A percentile compares a stretch with the other conserved stretches of the same genome.
Conservation (phyloP, 2,329 filamentous ascomycete species). For the Periglandula ipomoeae region DNA sequence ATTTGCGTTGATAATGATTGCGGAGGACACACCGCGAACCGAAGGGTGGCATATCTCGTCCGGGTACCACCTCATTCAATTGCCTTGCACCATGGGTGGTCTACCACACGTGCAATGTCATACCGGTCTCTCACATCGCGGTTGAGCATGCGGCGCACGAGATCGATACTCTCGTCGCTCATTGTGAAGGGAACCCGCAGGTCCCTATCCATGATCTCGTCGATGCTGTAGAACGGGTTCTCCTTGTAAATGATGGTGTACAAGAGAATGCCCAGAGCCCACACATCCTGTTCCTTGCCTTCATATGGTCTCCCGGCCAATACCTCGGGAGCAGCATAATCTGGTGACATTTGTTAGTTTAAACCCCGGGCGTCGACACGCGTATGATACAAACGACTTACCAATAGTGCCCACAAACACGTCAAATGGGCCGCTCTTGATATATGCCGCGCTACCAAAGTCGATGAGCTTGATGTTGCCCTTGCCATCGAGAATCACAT, state of each 20-base stretch:
- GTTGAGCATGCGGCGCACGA: constrained; percentile 87
- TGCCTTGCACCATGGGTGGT: constrained; percentile 67
- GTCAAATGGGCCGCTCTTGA: constrained; percentile 96
- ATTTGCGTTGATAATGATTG: too few relatives aligned
- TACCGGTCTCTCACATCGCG: constrained; percentile 75
- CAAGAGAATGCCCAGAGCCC: constrained; percentile 91
- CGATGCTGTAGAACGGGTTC: constrained; percentile 97
- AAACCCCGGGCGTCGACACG: neutral
- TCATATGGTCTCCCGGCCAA: constrained; percentile 84
- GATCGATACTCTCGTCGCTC: constrained; percentile 85
- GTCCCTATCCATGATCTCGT: constrained; percentile 98
- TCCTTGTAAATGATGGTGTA: constrained; percentile 99
- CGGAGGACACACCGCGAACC: too few relatives aligned
- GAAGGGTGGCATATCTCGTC: too few relatives aligned
- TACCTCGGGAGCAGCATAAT: constrained; percentile 98
- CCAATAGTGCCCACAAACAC: constrained; percentile 98
- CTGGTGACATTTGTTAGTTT: constrained; percentile 34
- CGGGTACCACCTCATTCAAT: neutral
- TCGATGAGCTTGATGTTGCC: constrained; percentile 95
- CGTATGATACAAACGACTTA: constrained; percentile 38
- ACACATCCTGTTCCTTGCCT: constrained; percentile 96
- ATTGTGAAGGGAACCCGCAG: constrained; percentile 81
- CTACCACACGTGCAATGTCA: constrained; percentile 79
- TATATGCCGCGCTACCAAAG: constrained; percentile 95
- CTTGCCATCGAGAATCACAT: constrained; percentile 91